Evolutionary conservation across 345 rosid species (phyloP), one percentile per base, ranked within the genome.

Genomic region (Pseudoturritis turrita): DNA sequence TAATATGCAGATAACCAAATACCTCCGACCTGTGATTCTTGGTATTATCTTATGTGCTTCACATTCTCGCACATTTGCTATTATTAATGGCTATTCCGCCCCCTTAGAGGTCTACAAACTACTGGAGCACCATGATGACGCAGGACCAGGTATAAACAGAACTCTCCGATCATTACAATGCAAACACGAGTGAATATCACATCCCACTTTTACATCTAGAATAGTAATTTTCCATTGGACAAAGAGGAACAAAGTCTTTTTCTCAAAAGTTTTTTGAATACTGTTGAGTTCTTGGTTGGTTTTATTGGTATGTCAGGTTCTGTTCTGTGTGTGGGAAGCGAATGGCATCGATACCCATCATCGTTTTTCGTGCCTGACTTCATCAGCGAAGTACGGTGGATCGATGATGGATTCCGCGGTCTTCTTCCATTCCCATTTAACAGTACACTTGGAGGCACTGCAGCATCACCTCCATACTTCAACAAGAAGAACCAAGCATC

Each of bases 271-370:
- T 19, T 21, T 65, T 0, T 55, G n/a, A 37, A 12, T 39, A 56
- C 53, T 21, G 47, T 29, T 40, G 44, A 45, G 36, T 36, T 53
- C 4, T 65, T 65, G 37, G 51, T 71, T 54, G 57, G 25, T 62
- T 75, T 13, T 29, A 45, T 3, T 29, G 17, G 14, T 21, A 61
- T 29, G 51, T 26, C 85, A 95, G 99, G 94, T 74, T 83, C 99
- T 71, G 89, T 88, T 49, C 82, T 91, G 55, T 95, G 99, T 74
- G 88, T 91, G 79, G 98, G 98, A 83, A 87, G 97, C 78, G 99
- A 95, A 76, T 88, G 99, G 98, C 99, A 95, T 78, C 96, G 99
- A 31, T 89, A 81, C 75, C 96, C 97, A 10, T 91, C 99, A 15
- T 95, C 98, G 19, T 95, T 95, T 80, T 88, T 95, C 26, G 80